Percentiles rank a stretch among this genome's conserved stretches.
Evolutionary conservation across 495 filamentous ascomycete species (phyloP).

Genomic region (Talaromyces proteolyticus): DNA sequence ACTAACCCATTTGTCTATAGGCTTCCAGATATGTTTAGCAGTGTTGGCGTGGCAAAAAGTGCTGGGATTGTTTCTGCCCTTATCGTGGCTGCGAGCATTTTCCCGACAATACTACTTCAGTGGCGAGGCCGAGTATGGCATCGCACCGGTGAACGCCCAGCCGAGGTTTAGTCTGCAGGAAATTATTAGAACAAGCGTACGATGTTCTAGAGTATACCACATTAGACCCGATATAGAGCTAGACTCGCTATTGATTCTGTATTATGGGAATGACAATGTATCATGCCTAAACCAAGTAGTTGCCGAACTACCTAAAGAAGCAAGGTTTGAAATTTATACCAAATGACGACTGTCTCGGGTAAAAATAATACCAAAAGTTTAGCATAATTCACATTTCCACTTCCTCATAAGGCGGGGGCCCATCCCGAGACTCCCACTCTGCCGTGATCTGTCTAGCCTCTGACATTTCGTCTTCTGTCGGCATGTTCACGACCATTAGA

Average conservation of each 20-base stretch:
- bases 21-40: conserved; percentile 30
- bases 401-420: not conserved
- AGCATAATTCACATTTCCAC: not conserved
- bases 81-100: not conserved
- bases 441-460: conserved; percentile 11
- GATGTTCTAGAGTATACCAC: too few relatives aligned
- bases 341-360: too few relatives aligned
- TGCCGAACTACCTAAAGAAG: too few relatives aligned
- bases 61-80: conserved; percentile 14
- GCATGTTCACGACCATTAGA: conserved; percentile 48
- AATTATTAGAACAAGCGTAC: too few relatives aligned
- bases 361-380: too few relatives aligned
- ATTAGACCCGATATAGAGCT: too few relatives aligned
- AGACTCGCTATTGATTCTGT: too few relatives aligned
- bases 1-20: conserved; percentile 4
- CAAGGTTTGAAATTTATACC: too few relatives aligned
- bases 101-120: conserved; percentile 19
- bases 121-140: conserved; percentile 22
- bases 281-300: too few relatives aligned
- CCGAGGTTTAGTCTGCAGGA: too few relatives aligned
- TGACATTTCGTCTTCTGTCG: conserved; percentile 37
- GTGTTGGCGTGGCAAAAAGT: conserved; percentile 21
- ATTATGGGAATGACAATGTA: too few relatives aligned
- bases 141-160: too few relatives aligned
- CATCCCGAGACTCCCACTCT: not conserved